These are phyloP conservation scores for Starmerella vitae DNA, from an alignment of 805 yeast genomes.

Conservation along the genomic window DNA sequence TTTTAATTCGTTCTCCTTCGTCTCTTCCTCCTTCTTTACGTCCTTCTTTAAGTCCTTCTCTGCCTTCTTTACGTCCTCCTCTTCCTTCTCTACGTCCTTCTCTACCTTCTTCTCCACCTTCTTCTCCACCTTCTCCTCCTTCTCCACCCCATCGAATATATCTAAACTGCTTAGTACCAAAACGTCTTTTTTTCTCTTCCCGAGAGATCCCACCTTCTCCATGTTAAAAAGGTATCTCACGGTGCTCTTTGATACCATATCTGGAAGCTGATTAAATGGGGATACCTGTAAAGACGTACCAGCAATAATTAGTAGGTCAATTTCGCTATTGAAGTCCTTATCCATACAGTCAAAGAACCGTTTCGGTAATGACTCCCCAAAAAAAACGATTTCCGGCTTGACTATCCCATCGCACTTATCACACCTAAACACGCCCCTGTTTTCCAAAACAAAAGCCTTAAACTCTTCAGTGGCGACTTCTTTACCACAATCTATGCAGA, in stretches of 20 bases:
- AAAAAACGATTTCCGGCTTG: conserved; percentile 89
- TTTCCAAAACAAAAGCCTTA: conserved; percentile 14
- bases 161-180: conserved; percentile 54
- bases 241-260: conserved; percentile 39
- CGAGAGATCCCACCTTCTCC: conserved; percentile 59
- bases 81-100: neutral
- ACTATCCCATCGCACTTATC: conserved; percentile 55
- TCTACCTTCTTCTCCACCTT: neutral
- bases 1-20: neutral
- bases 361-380: conserved; percentile 75
- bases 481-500: conserved; percentile 61
- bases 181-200: conserved; percentile 47
- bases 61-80: too few species aligned
- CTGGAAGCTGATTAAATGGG: conserved; percentile 79
- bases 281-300: conserved; percentile 84
- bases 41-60: too few species aligned
- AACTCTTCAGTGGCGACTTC: conserved; percentile 33
- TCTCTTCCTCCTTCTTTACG: neutral
- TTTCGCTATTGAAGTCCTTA: conserved; percentile 29
- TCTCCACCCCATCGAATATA: neutral
- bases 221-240: conserved; percentile 57
- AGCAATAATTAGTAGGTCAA: conserved; percentile 67
- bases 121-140: neutral
- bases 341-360: conserved; percentile 62
- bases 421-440: conserved; percentile 35